A percentile compares a stretch with the other conserved stretches of the same genome.
These are phyloP conservation scores for Orbilia oligospora DNA, from an alignment of 2,329 filamentous ascomycete genomes.

Conservation along the genomic window DNA sequence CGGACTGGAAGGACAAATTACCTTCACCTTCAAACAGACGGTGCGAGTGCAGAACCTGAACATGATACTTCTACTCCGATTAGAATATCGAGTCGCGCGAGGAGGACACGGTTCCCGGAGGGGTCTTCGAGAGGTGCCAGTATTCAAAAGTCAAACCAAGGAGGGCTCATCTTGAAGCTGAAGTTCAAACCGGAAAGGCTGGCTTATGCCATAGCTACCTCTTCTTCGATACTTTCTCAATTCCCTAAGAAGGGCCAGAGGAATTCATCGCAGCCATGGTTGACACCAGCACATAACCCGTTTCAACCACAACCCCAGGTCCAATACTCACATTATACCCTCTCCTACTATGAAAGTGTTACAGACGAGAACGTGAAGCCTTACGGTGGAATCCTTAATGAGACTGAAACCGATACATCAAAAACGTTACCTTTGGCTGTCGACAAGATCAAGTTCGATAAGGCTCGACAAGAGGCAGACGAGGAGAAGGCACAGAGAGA, in stretches of 20 bases:
- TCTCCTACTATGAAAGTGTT: slow-evolving; percentile 47
- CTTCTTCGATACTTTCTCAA: slow-evolving; percentile 46
- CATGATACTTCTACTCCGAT: slow-evolving; percentile 42
- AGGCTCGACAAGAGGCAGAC: slow-evolving; percentile 90
- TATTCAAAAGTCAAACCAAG: slow-evolving; percentile 44
- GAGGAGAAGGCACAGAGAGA: slow-evolving; percentile 68
- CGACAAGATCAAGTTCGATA: slow-evolving; percentile 88
- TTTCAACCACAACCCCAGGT: slow-evolving; percentile 57
- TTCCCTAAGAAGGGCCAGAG: slow-evolving; percentile 50
- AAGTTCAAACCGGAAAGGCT: slow-evolving; percentile 58
- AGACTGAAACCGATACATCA: slow-evolving; percentile 90
- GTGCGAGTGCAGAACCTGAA: slow-evolving; percentile 27
- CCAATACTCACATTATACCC: slow-evolving; percentile 55
- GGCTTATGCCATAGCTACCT: slow-evolving; percentile 56
- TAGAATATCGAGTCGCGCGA: slow-evolving; percentile 51
- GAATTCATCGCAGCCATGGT: slow-evolving; percentile 44
- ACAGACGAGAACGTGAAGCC: slow-evolving; percentile 74
- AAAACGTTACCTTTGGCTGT: slow-evolving; percentile 84
- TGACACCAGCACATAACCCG: slow-evolving; percentile 50
- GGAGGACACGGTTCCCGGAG: slow-evolving; percentile 51
- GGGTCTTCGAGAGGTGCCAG: slow-evolving; percentile 31
- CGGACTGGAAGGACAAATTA: slow-evolving; percentile 40
- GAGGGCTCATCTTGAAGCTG: slow-evolving; percentile 48
- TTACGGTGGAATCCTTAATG: slow-evolving; percentile 91
- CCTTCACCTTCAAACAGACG: slow-evolving; percentile 43